Evolutionary conservation across 306 rosid species (phyloP).

Genomic region (Vigna radiata): DNA sequence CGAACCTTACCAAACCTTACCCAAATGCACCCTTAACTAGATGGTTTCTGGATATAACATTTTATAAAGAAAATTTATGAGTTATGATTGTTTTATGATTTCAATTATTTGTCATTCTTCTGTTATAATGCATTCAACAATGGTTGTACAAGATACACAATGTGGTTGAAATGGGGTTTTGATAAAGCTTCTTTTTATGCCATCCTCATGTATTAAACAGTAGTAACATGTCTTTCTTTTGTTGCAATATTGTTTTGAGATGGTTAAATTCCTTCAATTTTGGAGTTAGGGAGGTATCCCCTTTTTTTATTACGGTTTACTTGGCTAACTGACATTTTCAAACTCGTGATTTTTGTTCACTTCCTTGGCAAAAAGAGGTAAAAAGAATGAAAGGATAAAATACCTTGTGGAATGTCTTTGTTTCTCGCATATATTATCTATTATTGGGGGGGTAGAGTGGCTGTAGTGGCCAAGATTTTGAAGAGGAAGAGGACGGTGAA

Average conservation of each 20-base stretch:
- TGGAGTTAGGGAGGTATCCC: background rate
- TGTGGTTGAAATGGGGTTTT: conserved; percentile 10
- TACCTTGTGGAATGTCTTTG: background rate
- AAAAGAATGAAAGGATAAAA: background rate
- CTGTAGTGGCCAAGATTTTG: background rate
- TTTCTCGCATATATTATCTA: too few relatives aligned
- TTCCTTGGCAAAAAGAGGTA: background rate
- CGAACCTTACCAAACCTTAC: background rate
- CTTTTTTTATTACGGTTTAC: background rate
- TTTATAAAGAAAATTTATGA: background rate
- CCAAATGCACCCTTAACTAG: background rate
- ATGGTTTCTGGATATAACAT: background rate
- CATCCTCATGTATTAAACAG: background rate
- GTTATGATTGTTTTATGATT: background rate
- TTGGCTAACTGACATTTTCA: background rate
- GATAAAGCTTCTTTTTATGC: background rate
- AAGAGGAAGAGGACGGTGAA: background rate
- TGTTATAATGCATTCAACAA: background rate
- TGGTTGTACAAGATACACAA: background rate
- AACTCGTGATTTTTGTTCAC: background rate
- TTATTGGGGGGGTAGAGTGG: background rate
- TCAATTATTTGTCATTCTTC: background rate
- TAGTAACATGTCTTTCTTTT: background rate
- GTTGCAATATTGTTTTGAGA: background rate
- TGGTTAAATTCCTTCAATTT: background rate